These are phyloP conservation scores for Picea engelmannii DNA, from an alignment of 83 land plant genomes.

Conservation along the genomic window DNA sequence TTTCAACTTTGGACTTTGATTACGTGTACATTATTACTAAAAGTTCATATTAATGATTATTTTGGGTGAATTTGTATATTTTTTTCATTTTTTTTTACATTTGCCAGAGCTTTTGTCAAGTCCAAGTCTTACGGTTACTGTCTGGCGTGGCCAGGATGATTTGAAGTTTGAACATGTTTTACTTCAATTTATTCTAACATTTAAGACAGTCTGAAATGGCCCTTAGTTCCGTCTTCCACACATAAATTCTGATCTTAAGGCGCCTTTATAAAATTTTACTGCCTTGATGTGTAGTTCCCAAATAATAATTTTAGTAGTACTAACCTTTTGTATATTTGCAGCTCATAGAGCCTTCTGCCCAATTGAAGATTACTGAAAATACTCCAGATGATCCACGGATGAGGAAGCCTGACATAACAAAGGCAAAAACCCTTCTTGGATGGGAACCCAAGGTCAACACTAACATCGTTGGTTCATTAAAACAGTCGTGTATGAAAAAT, in stretches of 20 bases:
- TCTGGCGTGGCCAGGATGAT: too few species aligned
- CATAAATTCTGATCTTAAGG: neutral
- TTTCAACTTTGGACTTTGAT: too few species aligned
- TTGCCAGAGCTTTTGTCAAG: too few species aligned
- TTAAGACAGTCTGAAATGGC: too few species aligned
- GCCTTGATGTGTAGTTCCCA: neutral
- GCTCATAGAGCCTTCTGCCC: slow-evolving; percentile 53
- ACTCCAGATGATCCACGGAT: slow-evolving; percentile 74
- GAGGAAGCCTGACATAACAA: slow-evolving; percentile 75
- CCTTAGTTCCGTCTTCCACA: too few species aligned
- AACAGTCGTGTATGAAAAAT: neutral
- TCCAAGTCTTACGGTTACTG: too few species aligned
- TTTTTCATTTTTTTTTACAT: too few species aligned
- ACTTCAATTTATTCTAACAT: too few species aligned
- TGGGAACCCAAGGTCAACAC: slow-evolving; percentile 69
- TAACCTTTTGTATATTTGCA: slow-evolving; percentile 29
- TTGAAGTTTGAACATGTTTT: neutral
- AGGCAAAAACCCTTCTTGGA: slow-evolving; percentile 53
- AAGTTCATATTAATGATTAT: too few species aligned
- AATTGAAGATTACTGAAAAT: slow-evolving; percentile 46
- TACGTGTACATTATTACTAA: too few species aligned
- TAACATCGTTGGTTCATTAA: neutral
- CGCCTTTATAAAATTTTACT: neutral
- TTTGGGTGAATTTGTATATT: too few species aligned
- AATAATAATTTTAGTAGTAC: neutral